A percentile compares a stretch with the other conserved stretches of the same genome.
Conservation (phyloP, 768 basidiomycete genomes). For the Hygrophorus russula region DNA sequence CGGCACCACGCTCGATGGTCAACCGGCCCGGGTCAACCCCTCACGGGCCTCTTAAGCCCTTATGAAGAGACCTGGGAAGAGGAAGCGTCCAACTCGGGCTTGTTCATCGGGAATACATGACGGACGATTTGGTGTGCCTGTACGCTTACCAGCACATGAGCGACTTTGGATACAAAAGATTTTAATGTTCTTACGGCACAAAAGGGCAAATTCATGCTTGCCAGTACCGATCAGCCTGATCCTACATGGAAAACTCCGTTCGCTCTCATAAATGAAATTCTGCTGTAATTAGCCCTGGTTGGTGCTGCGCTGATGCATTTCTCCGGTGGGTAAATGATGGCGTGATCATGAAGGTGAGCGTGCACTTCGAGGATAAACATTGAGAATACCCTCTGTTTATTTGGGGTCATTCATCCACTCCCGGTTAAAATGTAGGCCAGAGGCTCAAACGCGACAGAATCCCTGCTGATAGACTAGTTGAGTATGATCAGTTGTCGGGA, state of each 20-base stretch:
- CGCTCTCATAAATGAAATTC: too few species aligned
- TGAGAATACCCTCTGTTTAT: slow-evolving; percentile 58
- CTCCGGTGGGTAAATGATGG: too few species aligned
- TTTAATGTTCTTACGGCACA: too few species aligned
- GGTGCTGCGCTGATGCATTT: slow-evolving; percentile 37
- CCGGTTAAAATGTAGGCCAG: background rate
- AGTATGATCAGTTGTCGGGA: slow-evolving; percentile 72
- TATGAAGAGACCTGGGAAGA: slow-evolving; percentile 25
- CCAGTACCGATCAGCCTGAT: too few species aligned
- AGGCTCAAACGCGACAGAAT: slow-evolving; percentile 49
- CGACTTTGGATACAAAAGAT: too few species aligned
- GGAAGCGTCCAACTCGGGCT: slow-evolving; percentile 8
- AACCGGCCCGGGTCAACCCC: slow-evolving; percentile 22
- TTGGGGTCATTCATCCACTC: background rate
- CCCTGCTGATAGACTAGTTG: slow-evolving; percentile 72
- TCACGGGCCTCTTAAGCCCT: slow-evolving; percentile 11
- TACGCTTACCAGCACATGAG: too few species aligned
- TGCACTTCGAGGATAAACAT: slow-evolving; percentile 91
- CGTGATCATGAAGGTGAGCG: slow-evolving; percentile 80
- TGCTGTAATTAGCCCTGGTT: slow-evolving; percentile 35
- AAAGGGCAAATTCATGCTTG: too few species aligned
- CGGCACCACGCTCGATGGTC: slow-evolving; percentile 21
- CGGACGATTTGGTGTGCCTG: too few species aligned
- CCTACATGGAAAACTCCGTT: too few species aligned
- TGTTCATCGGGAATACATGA: too few species aligned